A percentile compares a stretch with the other conserved stretches of the same genome.
Conservation (phyloP, 495 filamentous ascomycete genomes). For the Acidiella bohemica region DNA sequence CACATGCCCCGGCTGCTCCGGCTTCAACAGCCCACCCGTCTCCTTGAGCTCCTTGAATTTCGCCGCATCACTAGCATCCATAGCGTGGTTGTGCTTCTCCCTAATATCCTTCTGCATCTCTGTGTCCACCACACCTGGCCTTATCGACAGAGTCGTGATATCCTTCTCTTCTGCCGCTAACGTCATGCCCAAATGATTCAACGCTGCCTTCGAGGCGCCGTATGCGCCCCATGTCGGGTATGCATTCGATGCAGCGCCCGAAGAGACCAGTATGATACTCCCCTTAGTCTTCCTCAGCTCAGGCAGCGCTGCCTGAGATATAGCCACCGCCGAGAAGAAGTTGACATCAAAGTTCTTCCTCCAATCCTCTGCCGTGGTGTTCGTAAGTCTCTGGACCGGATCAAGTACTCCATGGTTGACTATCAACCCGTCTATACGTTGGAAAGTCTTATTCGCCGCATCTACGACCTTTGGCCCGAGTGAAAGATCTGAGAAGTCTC, state of each 20-base stretch:
- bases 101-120: constrained; percentile 82
- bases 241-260: constrained; percentile 41
- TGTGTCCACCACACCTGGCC: constrained; percentile 80
- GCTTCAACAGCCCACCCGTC: constrained; percentile 55
- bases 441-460: constrained; percentile 49
- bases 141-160: constrained; percentile 54
- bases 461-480: constrained; percentile 49
- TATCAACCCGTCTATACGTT: constrained; percentile 65
- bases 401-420: constrained; percentile 76
- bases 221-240: constrained; percentile 72
- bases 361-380: constrained; percentile 57
- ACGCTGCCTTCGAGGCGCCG: constrained; percentile 72
- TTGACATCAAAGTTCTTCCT: constrained; percentile 61
- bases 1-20: constrained; percentile 73
- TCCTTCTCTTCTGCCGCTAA: constrained; percentile 68
- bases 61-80: constrained; percentile 52
- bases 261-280: constrained; percentile 29
- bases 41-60: constrained; percentile 57
- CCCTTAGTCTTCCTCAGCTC: constrained; percentile 44
- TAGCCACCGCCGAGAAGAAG: constrained; percentile 62
- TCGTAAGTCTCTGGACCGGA: constrained; percentile 59
- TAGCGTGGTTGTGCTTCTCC: constrained; percentile 48
- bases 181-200: constrained; percentile 67
- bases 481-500: constrained; percentile 58
- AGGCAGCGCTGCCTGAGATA: constrained; percentile 61